Evolutionary conservation across 2,329 filamentous ascomycete species (phyloP), one percentile per base, ranked within the genome.

Genomic region (Penicillium sp.): DNA sequence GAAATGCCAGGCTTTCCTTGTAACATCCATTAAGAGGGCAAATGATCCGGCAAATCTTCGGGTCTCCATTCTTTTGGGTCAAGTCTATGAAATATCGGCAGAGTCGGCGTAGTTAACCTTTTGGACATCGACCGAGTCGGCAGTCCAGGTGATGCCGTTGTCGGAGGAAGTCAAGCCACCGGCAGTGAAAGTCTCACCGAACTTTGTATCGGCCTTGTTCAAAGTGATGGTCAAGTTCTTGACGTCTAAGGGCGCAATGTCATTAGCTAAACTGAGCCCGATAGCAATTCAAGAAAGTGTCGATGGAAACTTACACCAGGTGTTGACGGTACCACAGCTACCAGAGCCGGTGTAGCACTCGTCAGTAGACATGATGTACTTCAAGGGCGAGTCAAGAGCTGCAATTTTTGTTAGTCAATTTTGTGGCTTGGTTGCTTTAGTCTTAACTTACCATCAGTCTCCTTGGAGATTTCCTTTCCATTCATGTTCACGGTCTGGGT

Each of bases 311-410:
- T 39, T 55, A 61, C 59, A 49, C 49, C 58, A 62, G 11, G 52
- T 46, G 10, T 40, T 46, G 11, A 60, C 49, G 11, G 51, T 48
- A 27, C 59, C 59, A 32, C 59, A 62, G 54, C 41, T 55, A 40
- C 59, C 59, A 16, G 59, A 60, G 24, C 59, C 58, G 27, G 59
- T 62, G 47, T 62, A 62, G 56, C 59, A 62, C 48, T 62, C 59
- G n/a, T 62, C 53, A 14, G 51, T 50, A 8, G 59, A 62, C 53
- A 60, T 60, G 21, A 62, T 58, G 42, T 62, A 62, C 13, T 53
- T 51, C 18, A 62, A 51, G 36, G 50, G 38, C 21, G 36, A 41
- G 39, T 62, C 57, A 3, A 62, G 59, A 5, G 51, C 57, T 62
- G 16, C 18, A 31, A 9, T 14, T 10, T 6, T n/a, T 2, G 36